phyloP scores from a whole-genome alignment of 805 yeast genomes.

The Lipomyces orientalis region DNA sequence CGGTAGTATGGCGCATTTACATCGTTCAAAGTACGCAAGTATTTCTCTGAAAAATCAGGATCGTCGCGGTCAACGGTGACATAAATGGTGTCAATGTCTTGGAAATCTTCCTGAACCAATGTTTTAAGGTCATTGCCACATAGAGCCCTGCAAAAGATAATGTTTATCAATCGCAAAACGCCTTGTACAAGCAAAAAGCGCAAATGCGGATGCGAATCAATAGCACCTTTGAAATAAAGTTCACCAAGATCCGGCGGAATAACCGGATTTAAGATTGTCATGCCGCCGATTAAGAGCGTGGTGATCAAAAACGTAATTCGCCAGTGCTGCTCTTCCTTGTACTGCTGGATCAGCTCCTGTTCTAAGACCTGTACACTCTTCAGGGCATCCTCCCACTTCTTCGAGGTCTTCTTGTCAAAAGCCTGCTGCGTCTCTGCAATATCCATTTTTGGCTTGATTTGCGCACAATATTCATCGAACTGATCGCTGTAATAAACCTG shows the following conservation, averaged over 20 bases:
- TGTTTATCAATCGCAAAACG: slow-evolving; percentile 57
- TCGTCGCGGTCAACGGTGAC: slow-evolving; percentile 53
- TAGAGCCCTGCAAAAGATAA: slow-evolving; percentile 53
- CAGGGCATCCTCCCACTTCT: slow-evolving; percentile 31
- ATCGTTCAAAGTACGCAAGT: slow-evolving; percentile 60
- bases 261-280: slow-evolving; percentile 17
- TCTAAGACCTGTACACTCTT: slow-evolving; percentile 19
- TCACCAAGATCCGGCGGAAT: slow-evolving; percentile 19
- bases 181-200: slow-evolving; percentile 66
- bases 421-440: slow-evolving; percentile 27
- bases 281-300: slow-evolving; percentile 16
- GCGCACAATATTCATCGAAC: slow-evolving; percentile 14
- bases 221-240: slow-evolving; percentile 36
- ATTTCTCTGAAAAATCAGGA: slow-evolving; percentile 49
- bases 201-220: slow-evolving; percentile 65
- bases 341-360: slow-evolving; percentile 23
- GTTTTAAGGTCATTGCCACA: slow-evolving; percentile 55
- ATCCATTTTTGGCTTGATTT: slow-evolving; percentile 37
- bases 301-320: slow-evolving; percentile 15
- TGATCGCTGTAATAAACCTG: slow-evolving; percentile 14
- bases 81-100: slow-evolving; percentile 46
- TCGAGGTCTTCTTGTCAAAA: slow-evolving; percentile 27
- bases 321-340: slow-evolving; percentile 30
- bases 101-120: slow-evolving; percentile 49
- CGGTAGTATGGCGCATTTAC: slow-evolving; percentile 59